Conservation (phyloP, 257 asterid species). For the Solanum ossicruentum region DNA sequence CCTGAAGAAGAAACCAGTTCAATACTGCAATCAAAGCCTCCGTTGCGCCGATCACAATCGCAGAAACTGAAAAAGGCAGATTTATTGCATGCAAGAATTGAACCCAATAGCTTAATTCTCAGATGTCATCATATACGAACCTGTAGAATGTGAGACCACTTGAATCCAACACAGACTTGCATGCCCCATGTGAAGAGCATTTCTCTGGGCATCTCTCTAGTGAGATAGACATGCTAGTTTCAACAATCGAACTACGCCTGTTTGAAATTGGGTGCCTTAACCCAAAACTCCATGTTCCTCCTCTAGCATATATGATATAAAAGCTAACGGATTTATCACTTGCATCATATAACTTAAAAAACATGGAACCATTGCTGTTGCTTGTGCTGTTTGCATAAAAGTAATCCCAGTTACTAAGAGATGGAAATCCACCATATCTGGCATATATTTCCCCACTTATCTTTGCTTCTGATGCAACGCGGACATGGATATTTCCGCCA, state of each 20-base stretch:
- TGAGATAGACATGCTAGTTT: slow-evolving; percentile 51
- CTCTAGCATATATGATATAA: slow-evolving; percentile 57
- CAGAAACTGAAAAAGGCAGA: slow-evolving; percentile 50
- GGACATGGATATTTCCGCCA: slow-evolving; percentile 71
- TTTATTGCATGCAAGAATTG: neutral
- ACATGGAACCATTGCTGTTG: slow-evolving; percentile 79
- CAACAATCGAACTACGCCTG: slow-evolving; percentile 11
- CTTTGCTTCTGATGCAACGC: slow-evolving; percentile 33
- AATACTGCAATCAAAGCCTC: slow-evolving; percentile 90
- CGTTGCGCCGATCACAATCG: slow-evolving; percentile 72
- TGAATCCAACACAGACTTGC: slow-evolving; percentile 51
- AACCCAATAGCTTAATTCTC: neutral
- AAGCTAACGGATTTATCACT: slow-evolving; percentile 48
- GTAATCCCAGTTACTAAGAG: slow-evolving; percentile 72
- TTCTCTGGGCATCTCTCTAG: slow-evolving; percentile 78
- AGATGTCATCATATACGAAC: slow-evolving; percentile 15
- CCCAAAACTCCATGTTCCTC: slow-evolving; percentile 85
- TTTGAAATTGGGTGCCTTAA: slow-evolving; percentile 39
- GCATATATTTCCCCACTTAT: slow-evolving; percentile 59
- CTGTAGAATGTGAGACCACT: slow-evolving; percentile 77
- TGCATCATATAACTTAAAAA: slow-evolving; percentile 68
- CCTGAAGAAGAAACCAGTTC: slow-evolving; percentile 81
- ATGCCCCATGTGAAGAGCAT: slow-evolving; percentile 77
- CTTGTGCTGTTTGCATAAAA: slow-evolving; percentile 57
- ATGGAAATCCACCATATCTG: slow-evolving; percentile 80